These are phyloP conservation scores for Ophiostoma angusticollis DNA, from an alignment of 2,329 filamentous ascomycete species.

Conservation along the genomic window DNA sequence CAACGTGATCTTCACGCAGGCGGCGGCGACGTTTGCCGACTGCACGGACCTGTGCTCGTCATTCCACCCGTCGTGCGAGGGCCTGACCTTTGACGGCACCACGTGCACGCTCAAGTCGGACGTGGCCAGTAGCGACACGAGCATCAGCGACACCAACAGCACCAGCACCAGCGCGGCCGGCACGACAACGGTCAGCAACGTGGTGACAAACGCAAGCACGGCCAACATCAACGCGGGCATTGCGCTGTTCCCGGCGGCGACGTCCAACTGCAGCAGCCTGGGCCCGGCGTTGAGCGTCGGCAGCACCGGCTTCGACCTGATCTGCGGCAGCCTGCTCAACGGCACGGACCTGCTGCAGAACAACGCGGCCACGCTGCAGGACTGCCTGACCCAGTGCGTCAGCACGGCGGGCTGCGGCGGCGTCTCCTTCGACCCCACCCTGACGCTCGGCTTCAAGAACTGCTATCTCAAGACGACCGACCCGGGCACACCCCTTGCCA, in stretches of 20 bases:
- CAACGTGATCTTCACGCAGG: conserved; percentile 13
- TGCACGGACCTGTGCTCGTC: conserved; percentile 21
- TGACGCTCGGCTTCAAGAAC: conserved; percentile 20
- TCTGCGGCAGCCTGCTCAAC: conserved; percentile 18
- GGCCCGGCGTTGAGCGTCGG: conserved; percentile 13
- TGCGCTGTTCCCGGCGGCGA: conserved; percentile 16
- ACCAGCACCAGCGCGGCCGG: too few species aligned
- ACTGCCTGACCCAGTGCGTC: conserved; percentile 19
- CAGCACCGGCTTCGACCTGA: too few species aligned
- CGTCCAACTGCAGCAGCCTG: conserved; percentile 18
- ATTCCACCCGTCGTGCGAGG: conserved; percentile 21
- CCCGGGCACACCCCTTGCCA: not conserved
- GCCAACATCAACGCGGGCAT: conserved; percentile 17
- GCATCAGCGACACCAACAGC: too few species aligned
- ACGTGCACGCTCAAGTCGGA: conserved; percentile 18
- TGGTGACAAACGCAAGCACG: too few species aligned
- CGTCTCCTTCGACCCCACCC: conserved; percentile 18
- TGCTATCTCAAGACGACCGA: conserved; percentile 19
- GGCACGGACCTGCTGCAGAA: conserved; percentile 19
- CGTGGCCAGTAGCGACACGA: conserved; percentile 9
- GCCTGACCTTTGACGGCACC: conserved; percentile 15
- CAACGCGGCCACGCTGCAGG: conserved; percentile 18
- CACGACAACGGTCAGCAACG: too few species aligned
- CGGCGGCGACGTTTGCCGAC: conserved; percentile 13
- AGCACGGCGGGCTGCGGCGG: conserved; percentile 16